phyloP scores from a whole-genome alignment of 768 basidiomycete species.

The Suillus cothurnatus region DNA sequence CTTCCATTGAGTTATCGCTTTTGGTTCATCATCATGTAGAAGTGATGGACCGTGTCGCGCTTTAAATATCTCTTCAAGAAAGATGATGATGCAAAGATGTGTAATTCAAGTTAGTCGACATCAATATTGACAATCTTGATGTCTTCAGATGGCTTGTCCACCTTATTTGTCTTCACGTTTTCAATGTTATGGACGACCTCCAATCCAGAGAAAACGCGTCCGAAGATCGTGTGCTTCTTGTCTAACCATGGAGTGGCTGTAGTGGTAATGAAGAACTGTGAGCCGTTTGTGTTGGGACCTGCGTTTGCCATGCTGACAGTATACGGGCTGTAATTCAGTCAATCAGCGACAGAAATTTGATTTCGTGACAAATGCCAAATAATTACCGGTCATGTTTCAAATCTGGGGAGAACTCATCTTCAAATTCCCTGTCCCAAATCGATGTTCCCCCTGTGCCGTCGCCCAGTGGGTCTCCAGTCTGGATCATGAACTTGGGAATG shows the following conservation, averaged over 20 bases:
- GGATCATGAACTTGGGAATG: conserved; percentile 98
- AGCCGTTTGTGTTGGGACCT: conserved; percentile 88
- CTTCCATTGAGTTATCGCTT: conserved; percentile 20
- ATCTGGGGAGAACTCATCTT: conserved; percentile 91
- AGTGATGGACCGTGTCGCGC: conserved; percentile 48
- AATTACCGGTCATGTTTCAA: conserved; percentile 86
- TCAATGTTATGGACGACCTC: conserved; percentile 93
- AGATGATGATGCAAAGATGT: conserved; percentile 3
- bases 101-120: conserved; percentile 51
- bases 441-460: conserved; percentile 92
- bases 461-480: conserved; percentile 94
- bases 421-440: conserved; percentile 89
- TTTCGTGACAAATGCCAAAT: not conserved
- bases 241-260: conserved; percentile 94
- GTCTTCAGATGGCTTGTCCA: conserved; percentile 90
- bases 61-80: conserved; percentile 33
- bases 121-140: conserved; percentile 87
- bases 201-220: conserved; percentile 81
- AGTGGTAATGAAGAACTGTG: conserved; percentile 98
- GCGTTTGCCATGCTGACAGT: conserved; percentile 96
- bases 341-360: not conserved
- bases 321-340: conserved; percentile 66
- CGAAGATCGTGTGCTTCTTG: conserved; percentile 92
- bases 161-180: conserved; percentile 82
- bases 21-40: conserved; percentile 36